Base-by-base conservation (phyloP, 768 basidiomycete species). In the Collybiopsis confluens region DNA sequence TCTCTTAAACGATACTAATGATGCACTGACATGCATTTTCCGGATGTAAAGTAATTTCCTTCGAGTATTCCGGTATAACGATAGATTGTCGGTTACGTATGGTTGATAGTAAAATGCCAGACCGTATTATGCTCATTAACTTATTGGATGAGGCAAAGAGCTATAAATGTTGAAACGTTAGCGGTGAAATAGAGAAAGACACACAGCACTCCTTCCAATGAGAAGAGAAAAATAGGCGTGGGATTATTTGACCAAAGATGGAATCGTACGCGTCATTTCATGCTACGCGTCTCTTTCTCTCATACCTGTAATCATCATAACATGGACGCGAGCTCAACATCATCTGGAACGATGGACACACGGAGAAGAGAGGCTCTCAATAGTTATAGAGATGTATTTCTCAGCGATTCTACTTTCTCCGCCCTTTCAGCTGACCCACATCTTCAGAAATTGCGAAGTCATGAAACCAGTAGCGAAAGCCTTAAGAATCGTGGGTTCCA, bases 371-470 rank as follows among this genome's bases (percentile, higher is more conserved):
- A 87, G 71, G 87, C 88, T 10, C 76, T 92, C 11, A 89, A 83
- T 60, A 78, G 73, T 33, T 92, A 92, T 64, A 78, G 91, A 55
- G 88, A 88, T 55, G 90, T 90, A 59, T 15, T 51, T 51, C 1
- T 10, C 42, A n/a, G n/a, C n/a, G n/a, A n/a, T n/a, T 10, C 38
- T 45, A 38, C 21, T 11, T 26, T 21, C 3, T 15, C 16, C 7
- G 11, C 13, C n/a, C 9, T 40, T 49, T 20, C 55, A 45, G 35
- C 52, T 64, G 45, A 52, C 62, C 51, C 40, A 23, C 16, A 16
- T 49, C 23, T 21, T 56, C 63, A 98, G 96, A 99, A 98, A 92
- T 85, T 98, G 81, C 86, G 85, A 59, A 82, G 84, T 56, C 97
- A 99, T 68, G 92, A 96, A 73, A 74, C 77, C 45, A 88, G 85